Evolutionary conservation across 2,329 filamentous ascomycete species (phyloP).

Genomic region (Aspergillus melleus): DNA sequence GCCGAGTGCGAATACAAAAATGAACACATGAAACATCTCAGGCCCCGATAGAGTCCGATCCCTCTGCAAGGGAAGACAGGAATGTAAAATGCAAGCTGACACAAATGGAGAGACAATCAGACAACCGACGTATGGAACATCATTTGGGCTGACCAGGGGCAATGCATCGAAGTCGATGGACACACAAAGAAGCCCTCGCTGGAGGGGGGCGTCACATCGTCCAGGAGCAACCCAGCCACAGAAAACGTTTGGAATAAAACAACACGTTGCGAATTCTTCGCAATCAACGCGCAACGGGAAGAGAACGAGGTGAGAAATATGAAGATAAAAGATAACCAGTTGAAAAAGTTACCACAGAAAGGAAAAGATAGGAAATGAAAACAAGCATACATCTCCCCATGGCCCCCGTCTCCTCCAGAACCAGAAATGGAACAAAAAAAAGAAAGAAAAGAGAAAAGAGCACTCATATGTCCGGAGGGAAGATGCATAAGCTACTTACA

Average conservation of each 20-base stretch:
- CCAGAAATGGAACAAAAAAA: slow-evolving; percentile 19
- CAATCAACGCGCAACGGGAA: slow-evolving; percentile 1
- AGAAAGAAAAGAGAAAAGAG: background rate
- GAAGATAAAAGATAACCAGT: slow-evolving; percentile 6
- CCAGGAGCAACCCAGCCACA: slow-evolving; percentile 12
- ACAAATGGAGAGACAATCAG: slow-evolving; percentile 13
- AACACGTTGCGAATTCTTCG: slow-evolving; percentile 8
- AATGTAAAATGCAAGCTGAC: slow-evolving; percentile 10
- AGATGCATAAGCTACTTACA: slow-evolving; percentile 24
- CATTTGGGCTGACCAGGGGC: slow-evolving; percentile 13
- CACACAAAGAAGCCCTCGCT: background rate
- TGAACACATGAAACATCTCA: background rate
- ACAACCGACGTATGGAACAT: slow-evolving; percentile 20
- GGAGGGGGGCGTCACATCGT: background rate
- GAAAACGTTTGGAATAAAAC: slow-evolving; percentile 17
- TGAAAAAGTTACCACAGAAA: slow-evolving; percentile 2
- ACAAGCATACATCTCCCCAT: background rate
- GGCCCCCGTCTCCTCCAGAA: slow-evolving; percentile 9
- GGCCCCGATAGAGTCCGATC: background rate
- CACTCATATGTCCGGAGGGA: slow-evolving; percentile 20
- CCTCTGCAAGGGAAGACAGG: slow-evolving; percentile 1
- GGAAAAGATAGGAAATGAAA: background rate
- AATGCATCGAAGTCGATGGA: slow-evolving; percentile 4
- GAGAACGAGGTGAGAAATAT: slow-evolving; percentile 7
- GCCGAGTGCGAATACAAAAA: background rate